These are phyloP conservation scores for Kwoniella newhampshirensis DNA, from an alignment of 768 basidiomycete species.

Conservation along the genomic window DNA sequence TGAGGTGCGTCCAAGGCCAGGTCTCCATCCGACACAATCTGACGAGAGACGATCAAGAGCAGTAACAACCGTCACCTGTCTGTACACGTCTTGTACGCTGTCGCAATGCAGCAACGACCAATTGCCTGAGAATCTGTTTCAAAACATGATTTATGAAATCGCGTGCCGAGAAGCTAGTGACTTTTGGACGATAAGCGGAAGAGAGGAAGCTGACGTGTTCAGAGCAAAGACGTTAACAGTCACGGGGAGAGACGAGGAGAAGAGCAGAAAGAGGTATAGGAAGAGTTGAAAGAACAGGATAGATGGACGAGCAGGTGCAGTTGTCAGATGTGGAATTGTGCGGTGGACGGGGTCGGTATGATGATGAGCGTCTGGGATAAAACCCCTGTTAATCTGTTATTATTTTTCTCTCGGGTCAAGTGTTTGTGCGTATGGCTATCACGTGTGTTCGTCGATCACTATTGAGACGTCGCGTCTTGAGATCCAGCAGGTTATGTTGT, in stretches of 20 bases:
- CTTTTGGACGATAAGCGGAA: not conserved
- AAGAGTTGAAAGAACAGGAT: not conserved
- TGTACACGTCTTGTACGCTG: no score
- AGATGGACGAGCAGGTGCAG: not conserved
- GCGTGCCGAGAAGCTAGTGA: no score
- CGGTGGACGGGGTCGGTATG: no score
- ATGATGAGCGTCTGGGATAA: constrained; percentile 2
- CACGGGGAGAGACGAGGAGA: no score
- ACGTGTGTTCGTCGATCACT: not conserved
- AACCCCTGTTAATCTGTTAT: constrained; percentile 1
- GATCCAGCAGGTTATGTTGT: constrained; percentile 6
- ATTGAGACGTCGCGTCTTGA: not conserved
- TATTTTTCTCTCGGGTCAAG: not conserved
- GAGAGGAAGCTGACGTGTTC: not conserved
- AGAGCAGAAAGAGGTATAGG: no score
- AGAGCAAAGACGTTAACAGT: no score
- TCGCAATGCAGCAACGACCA: no score
- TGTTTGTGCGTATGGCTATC: not conserved
- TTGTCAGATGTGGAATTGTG: no score
- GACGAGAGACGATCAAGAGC: no score
- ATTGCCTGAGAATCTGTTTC: no score
- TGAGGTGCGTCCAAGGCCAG: constrained; percentile 17
- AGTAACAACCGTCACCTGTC: no score
- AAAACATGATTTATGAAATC: no score
- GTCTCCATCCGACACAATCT: constrained; percentile 13